Evolutionary conservation across 2,329 filamentous ascomycete genomes (phyloP), one percentile per base, ranked within the genome.

Genomic region (Phialophora macrospora): DNA sequence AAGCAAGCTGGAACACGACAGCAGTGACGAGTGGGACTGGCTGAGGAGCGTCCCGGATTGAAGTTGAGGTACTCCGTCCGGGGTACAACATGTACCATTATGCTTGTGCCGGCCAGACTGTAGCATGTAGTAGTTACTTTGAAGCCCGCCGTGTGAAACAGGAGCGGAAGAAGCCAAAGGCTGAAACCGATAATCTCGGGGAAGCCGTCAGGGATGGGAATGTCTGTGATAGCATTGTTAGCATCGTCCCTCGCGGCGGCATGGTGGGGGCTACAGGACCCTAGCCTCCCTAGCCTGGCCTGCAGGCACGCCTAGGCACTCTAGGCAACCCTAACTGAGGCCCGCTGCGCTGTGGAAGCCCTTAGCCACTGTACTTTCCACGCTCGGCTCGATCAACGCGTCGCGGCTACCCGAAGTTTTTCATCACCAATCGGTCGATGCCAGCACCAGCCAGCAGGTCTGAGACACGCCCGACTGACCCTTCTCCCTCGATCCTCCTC

Each of bases 1-100:
- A 26, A 26, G 55, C 11, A 46, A 54, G 55, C 49, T 61, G 9
- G 34, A 59, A 12, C 20, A 58, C 2, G 44, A 56, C 11, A 44
- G 41, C 7, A 44, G 60, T n/a, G 44, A 51, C 17, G 46, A 48
- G n/a, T 68, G 66, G 66, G 62, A 68, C 52, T 68, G 62, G 62
- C 28, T 68, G 9, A 64, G 55, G 52, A 65, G 48, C 60, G 54
- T 68, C 32, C 66, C 66, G 11, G 56, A 51, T 24, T 68, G 60
- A 65, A 55, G 34, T 32, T 32, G 51, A 17, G 30, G 30, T 30
- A 30, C 5, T n/a, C n/a, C n/a, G n/a, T n/a, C n/a, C n/a, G 28
- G 28, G 8, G 14, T 6, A 41, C 38, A 41, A 41, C 38, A 32
- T 30, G 52, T 55, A 30, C 17, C 11, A 51, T 22, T 26, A 34